Evolutionary conservation across 1,139 yeast genomes (phyloP), one percentile per base, ranked within the genome.

Genomic region (Suhomyces terraborum): DNA sequence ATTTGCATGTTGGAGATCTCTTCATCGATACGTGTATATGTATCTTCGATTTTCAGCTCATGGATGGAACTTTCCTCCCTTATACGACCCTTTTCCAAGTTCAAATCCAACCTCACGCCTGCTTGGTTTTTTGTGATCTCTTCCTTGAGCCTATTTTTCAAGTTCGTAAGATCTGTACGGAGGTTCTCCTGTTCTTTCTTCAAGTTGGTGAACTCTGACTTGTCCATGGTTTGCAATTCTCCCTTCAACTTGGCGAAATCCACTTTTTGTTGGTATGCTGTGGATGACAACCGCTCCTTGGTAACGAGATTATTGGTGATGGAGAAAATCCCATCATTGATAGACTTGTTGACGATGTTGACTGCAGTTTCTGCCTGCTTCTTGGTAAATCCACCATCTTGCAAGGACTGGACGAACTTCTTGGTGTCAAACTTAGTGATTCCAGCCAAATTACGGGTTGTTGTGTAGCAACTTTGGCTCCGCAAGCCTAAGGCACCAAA

Each of bases 231-330:
- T 56, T 87, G 91, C 40, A 91, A 73, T 61, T 91, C 98, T 26
- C 95, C 95, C 59, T 89, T 85, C 46, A 91, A 75, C 59, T 91
- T 91, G 33, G 96, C 95, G 73, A 93, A 93, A 62, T 91, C 97
- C 23, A 93, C 98, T 56, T 93, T 88, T 56, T 93, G 98, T 58
- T 91, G 96, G 62, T 93, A 93, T 6, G 96, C 84, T 52, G 91
- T 79, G 47, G 93, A 82, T 14, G 88, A 80, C 36, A 91, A 73
- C 32, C 83, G 81, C 53, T 89, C 96, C 53, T 88, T 84, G 27
- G 89, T 80, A 13, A 91, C 95, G 42, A 91, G 68, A 55, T 85
- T 86, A 36, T 81, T 75, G 16, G 93, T 82, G 21, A 89, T 81
- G 40, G 86, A 80, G 32, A 77, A 75, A 16, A 89, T 82, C 7